These are phyloP conservation scores for Beauveria sp. DNA, from an alignment of 2,329 filamentous ascomycete genomes.

Conservation along the genomic window DNA sequence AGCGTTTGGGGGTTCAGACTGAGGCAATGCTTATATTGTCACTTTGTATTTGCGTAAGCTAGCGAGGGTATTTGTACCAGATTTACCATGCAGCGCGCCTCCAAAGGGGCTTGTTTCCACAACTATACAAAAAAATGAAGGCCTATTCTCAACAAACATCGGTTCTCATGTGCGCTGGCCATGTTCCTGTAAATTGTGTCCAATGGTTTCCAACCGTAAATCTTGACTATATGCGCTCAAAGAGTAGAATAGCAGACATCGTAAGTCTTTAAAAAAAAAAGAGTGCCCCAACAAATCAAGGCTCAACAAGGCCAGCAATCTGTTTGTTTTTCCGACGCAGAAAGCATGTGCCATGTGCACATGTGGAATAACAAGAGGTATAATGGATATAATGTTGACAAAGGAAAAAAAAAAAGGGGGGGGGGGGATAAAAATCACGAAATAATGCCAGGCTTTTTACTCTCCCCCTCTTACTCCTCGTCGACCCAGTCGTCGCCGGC, in stretches of 20 bases:
- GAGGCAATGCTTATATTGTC: not conserved
- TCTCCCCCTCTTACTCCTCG: constrained; percentile 20
- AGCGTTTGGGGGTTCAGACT: not conserved
- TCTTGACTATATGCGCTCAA: not conserved
- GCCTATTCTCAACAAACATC: not conserved
- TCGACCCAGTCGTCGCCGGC: constrained; percentile 34
- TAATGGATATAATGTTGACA: not conserved
- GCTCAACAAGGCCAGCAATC: not conserved
- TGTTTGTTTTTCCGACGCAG: not conserved
- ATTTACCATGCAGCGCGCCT: not conserved
- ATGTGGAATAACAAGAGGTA: not conserved
- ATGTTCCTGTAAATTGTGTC: not conserved
- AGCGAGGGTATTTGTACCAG: not conserved
- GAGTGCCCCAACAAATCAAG: not conserved
- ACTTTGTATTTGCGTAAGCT: not conserved
- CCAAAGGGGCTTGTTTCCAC: not conserved
- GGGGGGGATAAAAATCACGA: not conserved
- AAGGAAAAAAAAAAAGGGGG: not conserved
- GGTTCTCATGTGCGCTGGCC: not conserved
- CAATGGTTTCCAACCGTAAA: not conserved
- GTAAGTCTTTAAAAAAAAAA: not conserved
- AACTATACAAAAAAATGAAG: not conserved
- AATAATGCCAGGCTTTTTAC: not conserved
- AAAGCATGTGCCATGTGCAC: not conserved
- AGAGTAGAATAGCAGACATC: not conserved